phyloP scores from a whole-genome alignment of 2,329 filamentous ascomycete species.

The Arachnomyces sp. region DNA sequence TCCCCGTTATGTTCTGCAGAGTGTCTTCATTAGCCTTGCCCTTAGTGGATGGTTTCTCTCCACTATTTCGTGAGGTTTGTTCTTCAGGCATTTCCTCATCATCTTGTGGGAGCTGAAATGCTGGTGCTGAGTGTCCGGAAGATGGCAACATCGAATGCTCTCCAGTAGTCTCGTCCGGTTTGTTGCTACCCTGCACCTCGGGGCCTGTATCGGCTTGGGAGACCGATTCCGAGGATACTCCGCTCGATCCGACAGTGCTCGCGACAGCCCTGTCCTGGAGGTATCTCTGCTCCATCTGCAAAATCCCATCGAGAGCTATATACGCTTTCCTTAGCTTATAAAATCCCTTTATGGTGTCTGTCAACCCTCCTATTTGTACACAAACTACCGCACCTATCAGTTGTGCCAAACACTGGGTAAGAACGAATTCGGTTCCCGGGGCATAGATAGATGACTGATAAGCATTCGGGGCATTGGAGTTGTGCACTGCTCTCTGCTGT shows the following conservation, averaged over 20 bases:
- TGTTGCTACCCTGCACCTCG: too few species aligned
- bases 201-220: background rate
- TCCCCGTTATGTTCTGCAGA: conserved; percentile 9
- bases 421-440: conserved; percentile 75
- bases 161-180: too few species aligned
- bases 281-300: conserved; percentile 63
- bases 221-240: conserved; percentile 14
- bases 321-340: conserved; percentile 89
- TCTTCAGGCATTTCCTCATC: too few species aligned
- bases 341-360: conserved; percentile 84
- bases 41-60: too few species aligned
- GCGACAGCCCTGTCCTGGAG: conserved; percentile 21
- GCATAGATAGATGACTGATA: conserved; percentile 63
- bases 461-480: conserved; percentile 42
- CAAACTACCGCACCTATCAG: conserved; percentile 83
- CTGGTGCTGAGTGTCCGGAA: too few species aligned
- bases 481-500: conserved; percentile 65
- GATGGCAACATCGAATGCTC: too few species aligned
- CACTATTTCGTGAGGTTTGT: too few species aligned
- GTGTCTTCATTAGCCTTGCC: conserved; percentile 12
- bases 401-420: conserved; percentile 78
- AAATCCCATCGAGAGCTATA: conserved; percentile 69
- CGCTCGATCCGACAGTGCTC: conserved; percentile 3
- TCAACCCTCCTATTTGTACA: conserved; percentile 85
- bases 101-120: too few species aligned